Evolutionary conservation across 768 basidiomycete genomes (phyloP).

Genomic region (Paxillus involutus): DNA sequence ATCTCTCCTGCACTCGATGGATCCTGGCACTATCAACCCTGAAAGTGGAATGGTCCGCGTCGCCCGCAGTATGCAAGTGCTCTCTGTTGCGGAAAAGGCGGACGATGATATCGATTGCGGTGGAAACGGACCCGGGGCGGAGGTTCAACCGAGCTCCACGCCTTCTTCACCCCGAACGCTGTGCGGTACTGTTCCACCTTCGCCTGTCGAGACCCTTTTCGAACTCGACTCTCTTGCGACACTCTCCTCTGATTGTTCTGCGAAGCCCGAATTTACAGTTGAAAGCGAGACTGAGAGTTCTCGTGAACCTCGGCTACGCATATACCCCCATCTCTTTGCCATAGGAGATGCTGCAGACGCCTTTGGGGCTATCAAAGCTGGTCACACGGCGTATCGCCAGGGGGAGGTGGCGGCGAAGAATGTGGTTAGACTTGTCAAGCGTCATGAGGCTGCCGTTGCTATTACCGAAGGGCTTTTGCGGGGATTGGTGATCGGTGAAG

Average conservation of each 20-base stretch:
- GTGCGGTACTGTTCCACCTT: conserved; percentile 5
- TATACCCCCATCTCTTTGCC: conserved; percentile 57
- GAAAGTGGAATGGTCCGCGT: conserved; percentile 44
- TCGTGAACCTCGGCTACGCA: not conserved
- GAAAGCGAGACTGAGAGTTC: conserved; percentile 22
- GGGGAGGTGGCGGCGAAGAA: conserved; percentile 55
- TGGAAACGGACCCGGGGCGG: too few relatives aligned
- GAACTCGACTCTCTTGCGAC: not conserved
- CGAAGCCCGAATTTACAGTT: not conserved
- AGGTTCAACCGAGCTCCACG: not conserved
- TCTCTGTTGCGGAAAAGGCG: not conserved
- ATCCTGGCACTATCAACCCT: conserved; percentile 39
- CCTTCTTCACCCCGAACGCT: conserved; percentile 3
- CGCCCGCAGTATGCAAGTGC: conserved; percentile 51
- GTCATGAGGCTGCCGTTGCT: conserved; percentile 11
- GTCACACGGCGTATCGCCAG: conserved; percentile 56
- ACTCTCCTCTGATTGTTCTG: not conserved
- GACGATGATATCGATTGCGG: not conserved
- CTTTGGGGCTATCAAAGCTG: conserved; percentile 62
- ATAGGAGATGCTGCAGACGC: conserved; percentile 65
- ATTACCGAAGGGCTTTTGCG: not conserved
- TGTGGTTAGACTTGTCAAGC: conserved; percentile 43
- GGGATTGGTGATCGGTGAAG: not conserved
- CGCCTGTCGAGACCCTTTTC: conserved; percentile 12
- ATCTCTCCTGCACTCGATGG: conserved; percentile 40